Conservation (phyloP, 306 rosid genomes). For the Quercus berberidifolia region DNA sequence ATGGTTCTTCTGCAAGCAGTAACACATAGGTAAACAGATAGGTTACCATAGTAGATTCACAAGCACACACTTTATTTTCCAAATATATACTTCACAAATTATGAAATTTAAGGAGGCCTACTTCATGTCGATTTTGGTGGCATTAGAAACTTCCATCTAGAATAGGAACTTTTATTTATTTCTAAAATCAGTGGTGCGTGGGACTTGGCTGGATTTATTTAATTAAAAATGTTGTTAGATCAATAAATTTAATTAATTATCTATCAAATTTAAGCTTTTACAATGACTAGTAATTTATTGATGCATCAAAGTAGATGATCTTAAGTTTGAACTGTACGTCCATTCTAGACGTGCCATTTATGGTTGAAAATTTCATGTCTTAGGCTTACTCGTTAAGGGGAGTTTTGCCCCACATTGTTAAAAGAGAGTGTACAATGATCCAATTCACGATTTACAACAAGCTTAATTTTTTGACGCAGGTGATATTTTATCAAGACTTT, state of each 20-base stretch:
- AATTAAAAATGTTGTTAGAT: background rate
- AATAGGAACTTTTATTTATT: background rate
- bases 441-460: background rate
- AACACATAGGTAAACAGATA: background rate
- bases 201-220: too few relatives aligned
- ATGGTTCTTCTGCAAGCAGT: background rate
- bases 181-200: background rate
- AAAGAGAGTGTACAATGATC: background rate
- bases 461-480: background rate
- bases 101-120: background rate
- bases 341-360: background rate
- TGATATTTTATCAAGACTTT: background rate
- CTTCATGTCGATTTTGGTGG: background rate
- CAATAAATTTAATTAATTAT: background rate
- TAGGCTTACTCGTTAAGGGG: background rate
- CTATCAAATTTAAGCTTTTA: background rate
- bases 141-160: background rate
- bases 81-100: background rate
- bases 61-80: background rate
- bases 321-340: background rate
- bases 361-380: background rate
- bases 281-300: background rate
- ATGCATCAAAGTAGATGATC: background rate
- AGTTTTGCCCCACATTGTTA: background rate
- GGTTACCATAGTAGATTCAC: background rate